Conservation (phyloP, 1,284 basidiomycete species). For the Malassezia nana region DNA sequence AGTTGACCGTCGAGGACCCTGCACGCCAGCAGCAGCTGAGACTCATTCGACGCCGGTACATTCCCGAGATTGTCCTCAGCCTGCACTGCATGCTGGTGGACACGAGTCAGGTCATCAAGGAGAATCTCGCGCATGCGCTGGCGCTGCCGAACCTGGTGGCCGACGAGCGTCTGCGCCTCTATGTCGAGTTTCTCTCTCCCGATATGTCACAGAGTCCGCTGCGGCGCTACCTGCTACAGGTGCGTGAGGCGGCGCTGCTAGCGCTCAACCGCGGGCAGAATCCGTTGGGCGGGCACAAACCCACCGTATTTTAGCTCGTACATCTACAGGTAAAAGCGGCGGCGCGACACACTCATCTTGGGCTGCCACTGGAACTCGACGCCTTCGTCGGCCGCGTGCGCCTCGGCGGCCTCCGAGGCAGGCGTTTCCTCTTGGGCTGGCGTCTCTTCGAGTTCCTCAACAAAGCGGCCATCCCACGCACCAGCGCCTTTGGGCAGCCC, state of each 20-base stretch:
- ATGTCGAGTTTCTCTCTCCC: constrained; percentile 61
- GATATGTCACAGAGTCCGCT: constrained; percentile 22
- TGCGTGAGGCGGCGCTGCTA: constrained; percentile 31
- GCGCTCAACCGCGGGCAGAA: constrained; percentile 16
- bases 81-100: constrained; percentile 66
- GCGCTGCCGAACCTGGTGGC: constrained; percentile 74
- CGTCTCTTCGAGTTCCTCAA: constrained; percentile 36
- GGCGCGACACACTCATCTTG: constrained; percentile 36
- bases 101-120: constrained; percentile 59
- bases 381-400: constrained; percentile 23
- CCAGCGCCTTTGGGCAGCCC: constrained; percentile 61
- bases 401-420: background rate
- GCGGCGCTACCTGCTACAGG: constrained; percentile 34
- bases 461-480: constrained; percentile 58
- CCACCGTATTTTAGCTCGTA: background rate
- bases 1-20: constrained; percentile 28
- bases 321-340: constrained; percentile 33
- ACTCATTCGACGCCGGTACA: constrained; percentile 73
- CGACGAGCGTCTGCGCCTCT: constrained; percentile 74
- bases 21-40: constrained; percentile 57
- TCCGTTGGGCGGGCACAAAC: constrained; percentile 5
- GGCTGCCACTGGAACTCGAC: constrained; percentile 45
- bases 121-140: constrained; percentile 68
- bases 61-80: constrained; percentile 80
- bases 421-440: background rate